A percentile compares a stretch with the other conserved stretches of the same genome.
These are phyloP conservation scores for Leccinum rimulosum DNA, from an alignment of 768 basidiomycete genomes.

Conservation along the genomic window DNA sequence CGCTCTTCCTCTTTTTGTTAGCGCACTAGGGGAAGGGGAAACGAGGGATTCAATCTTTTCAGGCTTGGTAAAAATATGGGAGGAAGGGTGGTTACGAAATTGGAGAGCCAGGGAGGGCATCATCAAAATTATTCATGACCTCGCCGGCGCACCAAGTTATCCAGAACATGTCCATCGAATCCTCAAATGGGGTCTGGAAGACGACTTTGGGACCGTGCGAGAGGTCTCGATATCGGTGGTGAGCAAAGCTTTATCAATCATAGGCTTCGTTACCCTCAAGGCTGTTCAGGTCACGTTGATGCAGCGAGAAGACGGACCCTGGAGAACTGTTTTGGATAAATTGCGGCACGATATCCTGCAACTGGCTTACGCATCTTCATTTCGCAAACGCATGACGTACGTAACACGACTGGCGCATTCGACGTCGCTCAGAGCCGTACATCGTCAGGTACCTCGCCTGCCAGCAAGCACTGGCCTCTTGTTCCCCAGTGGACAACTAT, in stretches of 20 bases:
- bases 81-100: constrained; percentile 53
- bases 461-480: constrained; percentile 53
- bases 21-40: constrained; percentile 45
- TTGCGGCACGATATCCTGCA: constrained; percentile 42
- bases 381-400: constrained; percentile 72
- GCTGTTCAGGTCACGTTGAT: constrained; percentile 47
- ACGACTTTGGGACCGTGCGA: constrained; percentile 81
- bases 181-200: constrained; percentile 62
- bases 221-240: constrained; percentile 69
- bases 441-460: constrained; percentile 69
- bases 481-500: constrained; percentile 35
- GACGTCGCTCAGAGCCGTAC: constrained; percentile 16
- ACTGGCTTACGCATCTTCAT: constrained; percentile 46
- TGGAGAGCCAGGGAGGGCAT: constrained; percentile 85
- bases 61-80: constrained; percentile 53
- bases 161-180: constrained; percentile 52
- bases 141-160: constrained; percentile 44
- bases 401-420: constrained; percentile 26
- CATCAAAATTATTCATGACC: constrained; percentile 50
- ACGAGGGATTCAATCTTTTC: constrained; percentile 45
- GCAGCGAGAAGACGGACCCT: constrained; percentile 39
- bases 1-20: constrained; percentile 55
- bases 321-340: constrained; percentile 34
- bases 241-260: constrained; percentile 31
- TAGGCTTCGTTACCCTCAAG: constrained; percentile 8